phyloP scores from a whole-genome alignment of 2,329 filamentous ascomycete species.

The Verticillium albo-atrum region DNA sequence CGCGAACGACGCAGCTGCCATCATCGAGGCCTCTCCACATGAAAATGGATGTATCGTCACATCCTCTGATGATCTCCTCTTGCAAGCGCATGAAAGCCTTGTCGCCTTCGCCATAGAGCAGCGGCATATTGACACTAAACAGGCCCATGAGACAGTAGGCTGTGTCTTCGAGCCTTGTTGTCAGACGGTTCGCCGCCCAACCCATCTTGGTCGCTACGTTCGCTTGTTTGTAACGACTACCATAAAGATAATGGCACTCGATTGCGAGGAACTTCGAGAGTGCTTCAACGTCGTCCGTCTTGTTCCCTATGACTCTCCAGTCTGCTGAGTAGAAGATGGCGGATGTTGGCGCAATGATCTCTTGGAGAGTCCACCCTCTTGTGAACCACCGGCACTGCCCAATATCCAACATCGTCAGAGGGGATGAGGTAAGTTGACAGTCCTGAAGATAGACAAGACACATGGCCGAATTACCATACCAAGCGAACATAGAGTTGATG shows the following conservation, averaged over 20 bases:
- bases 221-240: neutral
- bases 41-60: slow-evolving; percentile 16
- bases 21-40: slow-evolving; percentile 12
- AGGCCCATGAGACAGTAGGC: slow-evolving; percentile 20
- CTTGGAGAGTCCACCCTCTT: neutral
- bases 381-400: neutral
- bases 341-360: neutral
- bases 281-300: neutral
- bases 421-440: neutral
- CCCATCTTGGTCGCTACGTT: slow-evolving; percentile 14
- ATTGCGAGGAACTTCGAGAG: neutral
- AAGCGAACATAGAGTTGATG: slow-evolving; percentile 10
- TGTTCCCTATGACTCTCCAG: neutral
- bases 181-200: slow-evolving; percentile 15
- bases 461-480: slow-evolving; percentile 3
- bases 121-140: slow-evolving; percentile 19
- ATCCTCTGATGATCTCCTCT: slow-evolving; percentile 16
- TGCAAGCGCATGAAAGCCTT: slow-evolving; percentile 14
- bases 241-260: neutral
- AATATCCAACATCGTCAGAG: neutral
- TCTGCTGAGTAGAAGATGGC: neutral
- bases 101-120: slow-evolving; percentile 16
- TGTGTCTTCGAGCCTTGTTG: slow-evolving; percentile 17
- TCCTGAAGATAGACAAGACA: slow-evolving; percentile 11
- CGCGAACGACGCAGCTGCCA: neutral